Percentiles rank a stretch among this genome's conserved stretches.
phyloP scores from a whole-genome alignment of 2,329 filamentous ascomycete species.

The Exophiala mesophila region DNA sequence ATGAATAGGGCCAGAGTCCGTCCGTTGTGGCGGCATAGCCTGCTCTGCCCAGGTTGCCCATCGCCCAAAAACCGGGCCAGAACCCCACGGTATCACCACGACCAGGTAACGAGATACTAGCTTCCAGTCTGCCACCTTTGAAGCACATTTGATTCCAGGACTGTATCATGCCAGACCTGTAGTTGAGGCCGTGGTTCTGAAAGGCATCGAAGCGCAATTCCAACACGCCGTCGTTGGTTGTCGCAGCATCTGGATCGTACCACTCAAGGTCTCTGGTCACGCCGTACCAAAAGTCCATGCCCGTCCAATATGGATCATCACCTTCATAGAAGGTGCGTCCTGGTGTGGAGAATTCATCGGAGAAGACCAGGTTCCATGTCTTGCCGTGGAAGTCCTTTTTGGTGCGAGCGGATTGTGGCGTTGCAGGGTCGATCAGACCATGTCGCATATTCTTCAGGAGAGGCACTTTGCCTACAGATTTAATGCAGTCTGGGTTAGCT shows the following conservation, averaged over 20 bases:
- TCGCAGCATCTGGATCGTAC: slow-evolving; percentile 65
- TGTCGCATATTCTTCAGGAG: slow-evolving; percentile 57
- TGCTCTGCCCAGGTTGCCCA: slow-evolving; percentile 67
- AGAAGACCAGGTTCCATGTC: slow-evolving; percentile 62
- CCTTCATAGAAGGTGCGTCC: slow-evolving; percentile 66
- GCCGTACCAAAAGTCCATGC: slow-evolving; percentile 66
- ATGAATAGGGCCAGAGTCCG: slow-evolving; percentile 70
- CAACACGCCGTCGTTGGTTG: slow-evolving; percentile 57
- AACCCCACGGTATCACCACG: slow-evolving; percentile 62
- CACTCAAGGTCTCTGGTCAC: slow-evolving; percentile 67
- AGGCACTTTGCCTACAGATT: slow-evolving; percentile 44
- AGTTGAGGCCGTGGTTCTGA: slow-evolving; percentile 60
- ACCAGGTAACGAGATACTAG: slow-evolving; percentile 65
- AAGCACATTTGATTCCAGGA: slow-evolving; percentile 72
- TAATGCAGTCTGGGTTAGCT: slow-evolving; percentile 45
- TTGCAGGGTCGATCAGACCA: slow-evolving; percentile 63
- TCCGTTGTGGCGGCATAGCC: slow-evolving; percentile 67
- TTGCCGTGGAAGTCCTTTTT: slow-evolving; percentile 57
- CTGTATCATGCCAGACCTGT: slow-evolving; percentile 68
- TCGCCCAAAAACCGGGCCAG: slow-evolving; percentile 72
- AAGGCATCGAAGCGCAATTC: slow-evolving; percentile 62
- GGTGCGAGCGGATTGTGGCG: slow-evolving; percentile 53
- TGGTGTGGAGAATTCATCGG: slow-evolving; percentile 65
- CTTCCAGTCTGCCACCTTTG: slow-evolving; percentile 65
- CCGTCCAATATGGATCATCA: slow-evolving; percentile 65